Evolutionary conservation across 768 basidiomycete genomes (phyloP), one percentile per base, ranked within the genome.

Genomic region (Lactarius trivialis): DNA sequence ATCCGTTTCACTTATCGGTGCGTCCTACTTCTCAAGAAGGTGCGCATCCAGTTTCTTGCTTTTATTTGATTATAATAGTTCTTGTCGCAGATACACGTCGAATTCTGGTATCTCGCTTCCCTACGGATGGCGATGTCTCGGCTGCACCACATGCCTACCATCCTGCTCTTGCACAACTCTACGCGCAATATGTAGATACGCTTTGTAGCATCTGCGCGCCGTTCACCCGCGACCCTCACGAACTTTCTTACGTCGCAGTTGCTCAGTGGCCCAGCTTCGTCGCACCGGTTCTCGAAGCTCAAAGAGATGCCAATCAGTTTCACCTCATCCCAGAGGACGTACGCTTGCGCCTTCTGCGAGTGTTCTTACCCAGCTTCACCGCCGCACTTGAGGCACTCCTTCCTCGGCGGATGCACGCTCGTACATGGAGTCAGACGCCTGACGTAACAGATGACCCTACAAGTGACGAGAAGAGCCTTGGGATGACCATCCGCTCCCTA

Each of bases 181-280:
- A 88, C 65, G 69, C 76, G n/a, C 84, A 86, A 60, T 93, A 86
- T 64, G 70, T 79, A 21, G 76, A 80, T 7, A 76, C 81, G 11
- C 71, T 93, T 2, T 82, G 82, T 69, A 80, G 82, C 52, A 76
- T 82, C 33, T 85, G 89, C 69, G 79, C 79, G 24, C 78, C 82
- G 7, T 91, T 85, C 71, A 84, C 82, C 3, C 80, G 78, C 43
- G 85, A 91, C 68, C 81, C 84, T 0, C 71, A 82, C 54, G 91
- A 93, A 69, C 76, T 93, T 1, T 79, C 81, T 48, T 93, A 92
- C 68, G 80, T 93, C 32, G 83, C 87, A 2, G 84, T 86, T 0
- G 87, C 91, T 7, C 79, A 85, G 24, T 93, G 91, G 90, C 88
- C 90, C 0, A 86, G 84, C 2, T 92, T 91, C 67, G 80, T 86